Conservation (phyloP, 345 rosid genomes). For the Passiflora organensis region DNA sequence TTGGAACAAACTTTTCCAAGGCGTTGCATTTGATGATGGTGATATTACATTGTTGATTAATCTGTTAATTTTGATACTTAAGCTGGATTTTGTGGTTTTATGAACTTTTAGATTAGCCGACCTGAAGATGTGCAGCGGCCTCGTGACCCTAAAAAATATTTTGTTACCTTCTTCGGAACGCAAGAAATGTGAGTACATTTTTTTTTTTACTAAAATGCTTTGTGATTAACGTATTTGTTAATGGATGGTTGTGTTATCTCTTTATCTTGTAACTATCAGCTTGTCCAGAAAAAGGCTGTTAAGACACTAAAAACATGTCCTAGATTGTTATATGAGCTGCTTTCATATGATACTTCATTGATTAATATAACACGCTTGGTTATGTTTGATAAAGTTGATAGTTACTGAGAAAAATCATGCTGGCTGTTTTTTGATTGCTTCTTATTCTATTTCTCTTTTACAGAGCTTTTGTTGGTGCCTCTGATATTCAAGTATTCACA, state of each 20-base stretch:
- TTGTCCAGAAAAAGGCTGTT: not conserved
- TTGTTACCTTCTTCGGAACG: slow-evolving; percentile 85
- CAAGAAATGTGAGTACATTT: slow-evolving; percentile 69
- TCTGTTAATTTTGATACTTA: not conserved
- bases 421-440: slow-evolving; percentile 7
- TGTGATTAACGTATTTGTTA: too few species aligned
- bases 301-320: not conserved
- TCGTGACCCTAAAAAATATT: slow-evolving; percentile 76
- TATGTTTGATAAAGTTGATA: too few species aligned
- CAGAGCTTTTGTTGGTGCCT: slow-evolving; percentile 86
- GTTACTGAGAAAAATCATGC: too few species aligned
- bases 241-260: too few species aligned
- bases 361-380: too few species aligned
- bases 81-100: not conserved
- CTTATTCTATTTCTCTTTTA: slow-evolving; percentile 14
- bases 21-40: too few species aligned
- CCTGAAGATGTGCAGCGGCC: slow-evolving; percentile 74
- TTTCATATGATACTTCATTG: too few species aligned
- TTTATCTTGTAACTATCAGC: not conserved
- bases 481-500: slow-evolving; percentile 75
- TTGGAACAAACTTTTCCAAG: too few species aligned
- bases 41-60: not conserved
- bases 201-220: not conserved
- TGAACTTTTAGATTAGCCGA: slow-evolving; percentile 61
- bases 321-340: not conserved